Percentiles rank a stretch among this genome's conserved stretches.
These are phyloP conservation scores for Metarhizium humberi DNA, from an alignment of 2,329 filamentous ascomycete species.

Conservation along the genomic window DNA sequence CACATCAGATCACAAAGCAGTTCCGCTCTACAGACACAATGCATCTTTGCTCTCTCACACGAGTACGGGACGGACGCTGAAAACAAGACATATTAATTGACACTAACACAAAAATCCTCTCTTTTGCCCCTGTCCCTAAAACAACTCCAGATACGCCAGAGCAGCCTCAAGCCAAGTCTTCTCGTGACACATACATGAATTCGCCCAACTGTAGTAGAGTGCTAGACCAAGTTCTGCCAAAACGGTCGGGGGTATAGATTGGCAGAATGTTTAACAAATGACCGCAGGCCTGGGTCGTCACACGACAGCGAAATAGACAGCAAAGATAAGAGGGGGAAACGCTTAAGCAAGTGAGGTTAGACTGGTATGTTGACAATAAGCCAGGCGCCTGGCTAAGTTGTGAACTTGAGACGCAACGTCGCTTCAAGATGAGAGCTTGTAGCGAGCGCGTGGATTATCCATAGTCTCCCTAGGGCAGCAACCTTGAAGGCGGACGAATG, in stretches of 20 bases:
- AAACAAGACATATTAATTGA: too few relatives aligned
- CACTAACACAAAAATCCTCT: too few relatives aligned
- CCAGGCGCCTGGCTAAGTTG: not conserved
- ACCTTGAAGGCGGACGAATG: too few relatives aligned
- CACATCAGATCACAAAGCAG: too few relatives aligned
- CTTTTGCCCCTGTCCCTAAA: too few relatives aligned
- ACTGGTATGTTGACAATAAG: not conserved
- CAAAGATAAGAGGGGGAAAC: not conserved
- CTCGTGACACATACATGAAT: not conserved
- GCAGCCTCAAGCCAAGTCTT: not conserved
- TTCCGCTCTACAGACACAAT: too few relatives aligned
- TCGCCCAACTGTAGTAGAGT: not conserved
- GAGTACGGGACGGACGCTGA: too few relatives aligned
- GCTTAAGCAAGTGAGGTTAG: not conserved
- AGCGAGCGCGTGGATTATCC: too few relatives aligned
- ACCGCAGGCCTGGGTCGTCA: not conserved
- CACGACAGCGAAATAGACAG: not conserved
- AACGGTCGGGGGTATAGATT: not conserved
- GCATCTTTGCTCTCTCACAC: too few relatives aligned
- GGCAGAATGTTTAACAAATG: not conserved
- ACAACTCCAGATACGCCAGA: not conserved
- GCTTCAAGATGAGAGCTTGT: too few relatives aligned
- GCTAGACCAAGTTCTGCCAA: not conserved
- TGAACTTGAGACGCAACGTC: not conserved
- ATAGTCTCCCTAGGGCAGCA: too few relatives aligned